Evolutionary conservation across 805 yeast species (phyloP), one percentile per base, ranked within the genome.

Genomic region (Metschnikowia continentalis): DNA sequence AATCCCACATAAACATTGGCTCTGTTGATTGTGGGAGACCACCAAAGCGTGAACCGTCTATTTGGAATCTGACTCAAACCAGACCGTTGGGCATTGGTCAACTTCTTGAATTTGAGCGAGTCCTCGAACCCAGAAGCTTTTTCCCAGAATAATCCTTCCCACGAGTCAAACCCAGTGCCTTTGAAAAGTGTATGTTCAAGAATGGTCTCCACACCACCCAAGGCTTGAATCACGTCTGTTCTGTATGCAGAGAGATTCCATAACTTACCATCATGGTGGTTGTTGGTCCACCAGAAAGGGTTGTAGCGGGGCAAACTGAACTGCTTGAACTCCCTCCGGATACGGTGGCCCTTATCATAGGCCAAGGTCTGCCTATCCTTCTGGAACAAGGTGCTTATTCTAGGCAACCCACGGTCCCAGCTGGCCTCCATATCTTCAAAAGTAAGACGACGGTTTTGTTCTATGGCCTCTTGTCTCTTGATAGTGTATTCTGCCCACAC

Each of bases 81-180:
- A 4, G 97, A 86, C 62, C 99, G 77, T 74, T 94, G 99, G 1
- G 99, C 99, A 69, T 92, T 92, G 1, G 99, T 94, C 59, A 94
- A 78, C 65, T 92, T 94, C 67, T 91, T 90, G 69, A 90, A 88
- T 65, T 91, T 92, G 80, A 94, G 79, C 0, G 96, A 87, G 61
- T 94, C 99, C 67, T 94, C 99, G 65, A 91, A 94, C 0, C 99
- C 99, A 26, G 96, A 84, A 0, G 96, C 96, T 65, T 91, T 91
- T 64, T 94, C 99, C 99, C 99, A 94, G 68, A 94, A 94, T 23
- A 94, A 73, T 4, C 99, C 98, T 71, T 94, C 99, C 99, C 99
- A 94, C 7, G 95, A 88, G 59, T 88, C 96, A 63, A 94, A 94
- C 0, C 99, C 99, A 1, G 99, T 94, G 11, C 96, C 99, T 64